Evolutionary conservation across 1,284 basidiomycete species (phyloP).

Genomic region (Trametes pubescens): DNA sequence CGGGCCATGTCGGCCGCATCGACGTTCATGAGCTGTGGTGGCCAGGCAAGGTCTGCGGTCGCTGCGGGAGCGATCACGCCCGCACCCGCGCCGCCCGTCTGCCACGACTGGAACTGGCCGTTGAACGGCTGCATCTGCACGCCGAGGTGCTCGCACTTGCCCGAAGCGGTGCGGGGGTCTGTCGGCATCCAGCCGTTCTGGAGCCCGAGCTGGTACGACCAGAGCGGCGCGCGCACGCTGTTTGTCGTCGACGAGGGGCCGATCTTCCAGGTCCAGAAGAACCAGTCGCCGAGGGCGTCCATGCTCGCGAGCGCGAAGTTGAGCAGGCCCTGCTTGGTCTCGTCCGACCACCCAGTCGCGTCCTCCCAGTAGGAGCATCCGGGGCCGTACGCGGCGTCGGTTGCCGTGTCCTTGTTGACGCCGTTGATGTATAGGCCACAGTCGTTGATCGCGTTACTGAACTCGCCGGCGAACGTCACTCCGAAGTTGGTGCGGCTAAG

Average conservation of each 20-base stretch:
- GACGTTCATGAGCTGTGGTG: conserved; percentile 61
- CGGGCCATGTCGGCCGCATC: conserved; percentile 48
- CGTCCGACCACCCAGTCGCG: conserved; percentile 62
- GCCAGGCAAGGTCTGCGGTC: conserved; percentile 61
- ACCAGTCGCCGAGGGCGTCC: conserved; percentile 67
- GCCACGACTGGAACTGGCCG: conserved; percentile 70
- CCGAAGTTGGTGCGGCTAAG: conserved; percentile 51
- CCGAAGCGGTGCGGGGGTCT: conserved; percentile 76
- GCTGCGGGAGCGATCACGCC: conserved; percentile 62
- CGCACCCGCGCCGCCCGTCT: conserved; percentile 78
- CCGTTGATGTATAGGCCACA: conserved; percentile 57
- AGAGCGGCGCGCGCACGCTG: conserved; percentile 71
- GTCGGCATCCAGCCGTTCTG: conserved; percentile 81
- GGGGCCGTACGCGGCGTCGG: conserved; percentile 53
- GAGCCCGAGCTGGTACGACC: conserved; percentile 87
- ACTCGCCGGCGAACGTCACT: conserved; percentile 61
- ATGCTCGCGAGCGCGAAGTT: conserved; percentile 66
- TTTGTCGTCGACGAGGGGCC: conserved; percentile 69
- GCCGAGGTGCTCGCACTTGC: conserved; percentile 69
- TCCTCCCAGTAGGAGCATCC: conserved; percentile 67
- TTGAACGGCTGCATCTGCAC: conserved; percentile 56
- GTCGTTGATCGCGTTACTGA: conserved; percentile 56
- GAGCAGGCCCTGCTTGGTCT: conserved; percentile 63
- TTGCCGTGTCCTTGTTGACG: conserved; percentile 38
- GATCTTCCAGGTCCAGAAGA: conserved; percentile 84